These are phyloP conservation scores for Thermothielavioides terrestris DNA, from an alignment of 495 filamentous ascomycete species.

Conservation along the genomic window DNA sequence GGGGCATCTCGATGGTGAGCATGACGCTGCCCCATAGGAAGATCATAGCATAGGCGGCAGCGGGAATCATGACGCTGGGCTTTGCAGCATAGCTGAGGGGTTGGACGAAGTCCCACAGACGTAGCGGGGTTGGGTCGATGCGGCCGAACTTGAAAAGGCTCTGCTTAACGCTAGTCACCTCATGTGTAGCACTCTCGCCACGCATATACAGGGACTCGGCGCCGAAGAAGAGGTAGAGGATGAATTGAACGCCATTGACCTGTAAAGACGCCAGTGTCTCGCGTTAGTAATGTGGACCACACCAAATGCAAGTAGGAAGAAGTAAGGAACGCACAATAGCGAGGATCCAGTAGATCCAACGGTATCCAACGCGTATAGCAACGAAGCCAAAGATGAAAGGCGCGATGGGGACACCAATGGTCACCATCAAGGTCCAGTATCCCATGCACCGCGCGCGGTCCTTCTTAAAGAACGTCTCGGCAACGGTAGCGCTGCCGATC, in stretches of 20 bases:
- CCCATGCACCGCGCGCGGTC: not conserved
- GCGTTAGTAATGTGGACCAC: no score
- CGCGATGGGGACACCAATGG: not conserved
- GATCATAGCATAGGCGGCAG: not conserved
- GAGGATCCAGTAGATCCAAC: slow-evolving; percentile 7
- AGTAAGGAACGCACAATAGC: no score
- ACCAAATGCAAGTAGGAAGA: no score
- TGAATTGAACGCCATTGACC: slow-evolving; percentile 1
- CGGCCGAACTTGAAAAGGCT: no score
- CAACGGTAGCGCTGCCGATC: not conserved
- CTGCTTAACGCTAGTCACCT: no score
- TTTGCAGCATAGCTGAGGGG: not conserved
- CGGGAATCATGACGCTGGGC: not conserved
- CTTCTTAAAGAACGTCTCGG: slow-evolving; percentile 6
- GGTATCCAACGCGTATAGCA: not conserved
- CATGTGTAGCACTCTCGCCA: no score
- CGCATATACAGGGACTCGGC: not conserved
- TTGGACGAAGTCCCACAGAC: not conserved
- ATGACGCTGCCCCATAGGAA: slow-evolving; percentile 3
- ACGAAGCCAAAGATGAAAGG: slow-evolving; percentile 1
- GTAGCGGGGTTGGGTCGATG: not conserved
- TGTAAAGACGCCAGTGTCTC: no score
- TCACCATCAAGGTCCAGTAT: slow-evolving; percentile 2
- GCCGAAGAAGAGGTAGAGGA: slow-evolving; percentile 1
- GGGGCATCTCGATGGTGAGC: not conserved